Conservation (phyloP, 2,329 filamentous ascomycete genomes). For the Penicillium verrucosum region DNA sequence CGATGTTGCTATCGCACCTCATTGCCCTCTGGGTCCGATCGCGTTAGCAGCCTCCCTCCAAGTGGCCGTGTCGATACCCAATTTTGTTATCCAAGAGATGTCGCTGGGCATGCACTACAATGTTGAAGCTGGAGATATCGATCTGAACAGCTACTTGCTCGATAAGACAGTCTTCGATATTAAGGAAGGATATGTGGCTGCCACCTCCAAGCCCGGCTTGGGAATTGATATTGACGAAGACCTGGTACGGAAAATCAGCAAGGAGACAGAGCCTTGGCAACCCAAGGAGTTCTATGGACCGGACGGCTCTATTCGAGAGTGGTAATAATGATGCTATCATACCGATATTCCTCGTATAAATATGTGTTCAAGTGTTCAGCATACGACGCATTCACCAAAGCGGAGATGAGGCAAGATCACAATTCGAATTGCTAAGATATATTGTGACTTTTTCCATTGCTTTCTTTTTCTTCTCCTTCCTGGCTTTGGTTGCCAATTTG, state of each 20-base stretch:
- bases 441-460: not conserved
- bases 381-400: not conserved
- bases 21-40: slow-evolving; percentile 71
- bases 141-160: slow-evolving; percentile 64
- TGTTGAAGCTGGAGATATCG: slow-evolving; percentile 56
- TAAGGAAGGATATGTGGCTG: slow-evolving; percentile 61
- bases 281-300: slow-evolving; percentile 65
- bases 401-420: not conserved
- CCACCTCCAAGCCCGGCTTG: slow-evolving; percentile 59
- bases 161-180: slow-evolving; percentile 66
- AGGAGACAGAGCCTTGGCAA: slow-evolving; percentile 62
- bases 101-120: slow-evolving; percentile 79
- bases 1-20: slow-evolving; percentile 69
- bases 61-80: slow-evolving; percentile 59
- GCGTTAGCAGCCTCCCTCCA: slow-evolving; percentile 69
- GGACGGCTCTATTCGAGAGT: slow-evolving; percentile 65
- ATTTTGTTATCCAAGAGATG: slow-evolving; percentile 76
- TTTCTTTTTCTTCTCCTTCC: not conserved
- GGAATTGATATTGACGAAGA: slow-evolving; percentile 72
- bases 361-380: not conserved
- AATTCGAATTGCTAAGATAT: not conserved
- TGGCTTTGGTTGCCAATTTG: not conserved
- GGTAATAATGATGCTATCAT: slow-evolving; percentile 45
- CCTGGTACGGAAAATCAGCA: slow-evolving; percentile 58
- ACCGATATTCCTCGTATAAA: not conserved